Evolutionary conservation across 2,329 filamentous ascomycete genomes (phyloP).

Genomic region (Onygenales sp.): DNA sequence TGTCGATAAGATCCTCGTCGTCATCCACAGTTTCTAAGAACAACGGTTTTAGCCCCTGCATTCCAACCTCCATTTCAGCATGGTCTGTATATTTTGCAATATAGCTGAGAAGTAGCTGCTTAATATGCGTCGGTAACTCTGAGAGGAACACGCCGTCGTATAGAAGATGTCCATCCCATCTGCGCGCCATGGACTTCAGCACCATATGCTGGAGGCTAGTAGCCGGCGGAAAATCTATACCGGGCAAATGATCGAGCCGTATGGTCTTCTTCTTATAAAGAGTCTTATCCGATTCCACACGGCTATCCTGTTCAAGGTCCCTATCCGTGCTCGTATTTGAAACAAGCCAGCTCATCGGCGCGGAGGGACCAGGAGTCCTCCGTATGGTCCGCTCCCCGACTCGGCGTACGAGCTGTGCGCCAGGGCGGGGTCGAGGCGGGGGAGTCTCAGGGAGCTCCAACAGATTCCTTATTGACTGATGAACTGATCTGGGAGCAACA

Average conservation of each 20-base stretch:
- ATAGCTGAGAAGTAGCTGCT: constrained; percentile 48
- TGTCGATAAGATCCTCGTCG: constrained; percentile 6
- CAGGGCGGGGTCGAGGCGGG: constrained; percentile 32
- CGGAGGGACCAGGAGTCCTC: constrained; percentile 34
- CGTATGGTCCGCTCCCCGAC: constrained; percentile 26
- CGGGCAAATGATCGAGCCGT: constrained; percentile 32
- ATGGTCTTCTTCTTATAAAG: constrained; percentile 16
- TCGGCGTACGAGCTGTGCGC: constrained; percentile 25
- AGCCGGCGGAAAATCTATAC: constrained; percentile 24
- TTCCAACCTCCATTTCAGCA: constrained; percentile 28
- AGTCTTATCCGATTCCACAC: constrained; percentile 8
- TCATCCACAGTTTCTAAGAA: constrained; percentile 26
- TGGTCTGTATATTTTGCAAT: constrained; percentile 40
- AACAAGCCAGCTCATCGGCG: constrained; percentile 37
- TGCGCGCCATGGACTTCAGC: constrained; percentile 44
- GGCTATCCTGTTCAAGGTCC: not conserved
- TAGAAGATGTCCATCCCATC: constrained; percentile 48
- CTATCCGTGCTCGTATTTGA: constrained; percentile 7
- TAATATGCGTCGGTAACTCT: constrained; percentile 42
- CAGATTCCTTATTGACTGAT: constrained; percentile 35
- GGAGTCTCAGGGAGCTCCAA: constrained; percentile 36
- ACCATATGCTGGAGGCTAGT: constrained; percentile 42
- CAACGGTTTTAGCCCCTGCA: constrained; percentile 41
- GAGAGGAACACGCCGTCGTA: constrained; percentile 48
- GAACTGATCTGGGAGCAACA: constrained; percentile 29